Evolutionary conservation across 1,284 basidiomycete genomes (phyloP), one percentile per base, ranked within the genome.

Genomic region (Cystobasidiaceae sp.): DNA sequence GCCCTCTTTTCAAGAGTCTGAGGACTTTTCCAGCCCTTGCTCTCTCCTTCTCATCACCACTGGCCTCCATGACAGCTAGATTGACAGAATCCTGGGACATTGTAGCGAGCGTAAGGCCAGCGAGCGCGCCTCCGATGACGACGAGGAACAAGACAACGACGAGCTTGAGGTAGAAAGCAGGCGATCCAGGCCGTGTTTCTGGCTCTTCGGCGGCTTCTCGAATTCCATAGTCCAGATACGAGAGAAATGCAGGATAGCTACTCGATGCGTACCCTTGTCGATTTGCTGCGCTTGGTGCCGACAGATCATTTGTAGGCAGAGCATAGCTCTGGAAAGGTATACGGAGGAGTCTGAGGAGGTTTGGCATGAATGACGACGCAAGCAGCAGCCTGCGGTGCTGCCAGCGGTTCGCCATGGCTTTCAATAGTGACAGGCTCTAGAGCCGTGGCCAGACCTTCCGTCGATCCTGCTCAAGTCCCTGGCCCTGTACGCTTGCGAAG

Each of bases 41-140:
- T 70, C 83, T 82, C 75, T 92, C 88, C 45, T 75, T 72, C 72
- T 92, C 83, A 21, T 86, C 87, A 0, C 90, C 93, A 1, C 89
- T 89, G 0, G 85, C 82, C 0, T 88, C 81, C 25, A 94, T 81
- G 0, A 96, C 93, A 28, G 90, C 85, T 19, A 96, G 82, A 74
- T 96, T 91, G 34, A 96, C 82, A 13, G 30, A 88, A 73, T 97
- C 93, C 19, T 96, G 84, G 1, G 93, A 93, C 93, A 96, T 96
- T 32, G 96, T 81, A 4, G 90, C 93, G 21, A 97, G 55, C 19
- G 79, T 85, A 68, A 67, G 89, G 32, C 67, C 67, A 34, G 67
- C 67, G 13, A 68, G 51, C 2, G 54, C 44, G 19, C 67, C 67
- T 19, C 63, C 62, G 27, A 68, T 45, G 19, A 68, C 39, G 27